A percentile compares a stretch with the other conserved stretches of the same genome.
These are phyloP conservation scores for Eutrema salsugineum DNA, from an alignment of 441 rosid genomes.

Conservation along the genomic window DNA sequence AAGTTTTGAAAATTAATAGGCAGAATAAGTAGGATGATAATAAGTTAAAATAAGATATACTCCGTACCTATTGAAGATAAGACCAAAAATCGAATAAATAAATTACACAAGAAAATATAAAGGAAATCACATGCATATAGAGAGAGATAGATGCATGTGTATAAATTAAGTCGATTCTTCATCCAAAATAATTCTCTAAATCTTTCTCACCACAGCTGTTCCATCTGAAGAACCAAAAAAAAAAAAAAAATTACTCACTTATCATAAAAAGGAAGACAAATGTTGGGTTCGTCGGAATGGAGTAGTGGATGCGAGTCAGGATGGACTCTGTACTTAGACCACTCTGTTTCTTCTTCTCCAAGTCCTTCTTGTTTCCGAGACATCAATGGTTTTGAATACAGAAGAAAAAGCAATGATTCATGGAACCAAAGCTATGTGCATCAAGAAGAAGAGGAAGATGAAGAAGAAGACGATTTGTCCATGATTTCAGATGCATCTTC, in stretches of 20 bases:
- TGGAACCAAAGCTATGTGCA: conserved; percentile 34
- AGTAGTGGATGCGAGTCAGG: conserved; percentile 93
- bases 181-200: background rate
- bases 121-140: background rate
- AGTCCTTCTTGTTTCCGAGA: conserved; percentile 28
- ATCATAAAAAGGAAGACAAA: background rate
- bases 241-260: background rate
- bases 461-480: conserved; percentile 71
- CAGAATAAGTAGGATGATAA: conserved; percentile 21
- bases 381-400: conserved; percentile 7
- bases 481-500: conserved; percentile 99
- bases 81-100: conserved; percentile 23
- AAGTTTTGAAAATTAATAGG: conserved; percentile 5
- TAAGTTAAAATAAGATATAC: conserved; percentile 18
- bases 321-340: conserved; percentile 90
- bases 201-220: conserved; percentile 1
- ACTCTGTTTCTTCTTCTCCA: conserved; percentile 47
- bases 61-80: conserved; percentile 30
- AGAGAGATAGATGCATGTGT: conserved; percentile 20
- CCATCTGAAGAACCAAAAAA: background rate
- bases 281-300: conserved; percentile 46
- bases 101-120: background rate
- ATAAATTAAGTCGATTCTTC: conserved; percentile 12
- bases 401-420: conserved; percentile 28
- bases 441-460: conserved; percentile 33